Evolutionary conservation across 2,329 filamentous ascomycete genomes (phyloP).

Genomic region (Pestalotiopsis sp.): DNA sequence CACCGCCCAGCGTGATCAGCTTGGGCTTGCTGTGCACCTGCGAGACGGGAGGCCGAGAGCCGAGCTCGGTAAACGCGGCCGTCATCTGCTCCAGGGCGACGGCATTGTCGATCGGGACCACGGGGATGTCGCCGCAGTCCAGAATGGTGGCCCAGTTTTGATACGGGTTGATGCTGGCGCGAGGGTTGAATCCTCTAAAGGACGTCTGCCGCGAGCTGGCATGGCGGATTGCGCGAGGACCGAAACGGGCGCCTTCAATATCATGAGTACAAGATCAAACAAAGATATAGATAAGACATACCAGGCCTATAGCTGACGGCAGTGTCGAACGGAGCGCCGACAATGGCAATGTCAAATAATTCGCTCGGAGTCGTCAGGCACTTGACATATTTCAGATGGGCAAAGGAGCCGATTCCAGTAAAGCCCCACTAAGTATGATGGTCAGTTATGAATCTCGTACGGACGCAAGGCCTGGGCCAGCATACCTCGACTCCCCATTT

Average conservation of each 20-base stretch:
- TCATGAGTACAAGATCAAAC: background rate
- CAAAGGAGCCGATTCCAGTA: conserved; percentile 75
- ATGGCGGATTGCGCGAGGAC: conserved; percentile 83
- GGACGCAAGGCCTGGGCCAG: conserved; percentile 10
- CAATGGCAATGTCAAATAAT: conserved; percentile 70
- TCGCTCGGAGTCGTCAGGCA: conserved; percentile 68
- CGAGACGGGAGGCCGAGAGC: conserved; percentile 38
- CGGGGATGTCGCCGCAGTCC: conserved; percentile 89
- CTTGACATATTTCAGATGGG: conserved; percentile 69
- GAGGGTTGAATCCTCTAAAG: conserved; percentile 80
- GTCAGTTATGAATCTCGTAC: background rate
- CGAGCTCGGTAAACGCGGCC: conserved; percentile 74
- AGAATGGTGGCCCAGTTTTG: conserved; percentile 75
- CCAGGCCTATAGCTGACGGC: conserved; percentile 71
- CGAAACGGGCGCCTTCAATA: conserved; percentile 71
- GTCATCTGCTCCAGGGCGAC: conserved; percentile 84
- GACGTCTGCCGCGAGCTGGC: conserved; percentile 81
- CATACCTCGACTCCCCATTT: conserved; percentile 63
- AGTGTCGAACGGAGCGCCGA: conserved; percentile 76
- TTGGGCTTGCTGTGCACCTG: conserved; percentile 45
- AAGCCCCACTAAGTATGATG: conserved; percentile 57
- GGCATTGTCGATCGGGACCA: conserved; percentile 84
- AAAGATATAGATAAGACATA: conserved; percentile 30
- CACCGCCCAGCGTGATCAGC: conserved; percentile 72
- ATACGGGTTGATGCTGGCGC: conserved; percentile 84